Base-by-base conservation (phyloP, 2,329 filamentous ascomycete genomes). In the Ophidiomyces ophidiicola region DNA sequence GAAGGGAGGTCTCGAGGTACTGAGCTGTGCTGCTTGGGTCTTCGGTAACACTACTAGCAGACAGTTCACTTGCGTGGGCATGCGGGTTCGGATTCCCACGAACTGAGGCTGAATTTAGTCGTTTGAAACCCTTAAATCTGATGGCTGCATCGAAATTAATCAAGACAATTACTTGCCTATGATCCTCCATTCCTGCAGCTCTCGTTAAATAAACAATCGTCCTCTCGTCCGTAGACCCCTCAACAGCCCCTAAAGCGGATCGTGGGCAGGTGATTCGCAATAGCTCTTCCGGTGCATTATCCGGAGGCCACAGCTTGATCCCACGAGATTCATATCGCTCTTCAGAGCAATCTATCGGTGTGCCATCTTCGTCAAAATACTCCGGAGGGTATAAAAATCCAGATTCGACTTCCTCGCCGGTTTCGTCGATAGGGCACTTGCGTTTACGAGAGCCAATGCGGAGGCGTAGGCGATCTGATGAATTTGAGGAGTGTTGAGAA, bases 381-480 rank as follows among this genome's bases (percentile, higher is more conserved):
- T 53, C 56, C 1, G 52, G 57, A 6, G 43, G 43, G 39, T 56
- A 57, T 7, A 63, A 47, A 1, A 52, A 37, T 7, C 55, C 49
- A 2, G 35, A 30, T 5, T 45, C 30, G 1, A 49, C 53, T 25
- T 55, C 49, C 5, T 49, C 45, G 3, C 52, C 53, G 12, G 50
- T 48, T 40, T 58, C 52, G 19, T 63, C 57, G 6, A 64, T 50
- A 11, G 61, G 58, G 31, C 48, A 56, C 39, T 61, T 58, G 15
- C 60, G 59, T 41, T 63, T 62, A 20, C 64, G 58, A 8, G 63
- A 64, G 6, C 58, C 59, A 11, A 62, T 56, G 8, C 64, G 58
- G 4, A 67, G 39, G 15, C 62, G 56, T 3, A 67, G 50, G 2
- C 61, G 58, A 45, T 66, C 61, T 25, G 50, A 52, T 1, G 55